Conservation (phyloP, 495 filamentous ascomycete species). For the Cercophora sp. region DNA sequence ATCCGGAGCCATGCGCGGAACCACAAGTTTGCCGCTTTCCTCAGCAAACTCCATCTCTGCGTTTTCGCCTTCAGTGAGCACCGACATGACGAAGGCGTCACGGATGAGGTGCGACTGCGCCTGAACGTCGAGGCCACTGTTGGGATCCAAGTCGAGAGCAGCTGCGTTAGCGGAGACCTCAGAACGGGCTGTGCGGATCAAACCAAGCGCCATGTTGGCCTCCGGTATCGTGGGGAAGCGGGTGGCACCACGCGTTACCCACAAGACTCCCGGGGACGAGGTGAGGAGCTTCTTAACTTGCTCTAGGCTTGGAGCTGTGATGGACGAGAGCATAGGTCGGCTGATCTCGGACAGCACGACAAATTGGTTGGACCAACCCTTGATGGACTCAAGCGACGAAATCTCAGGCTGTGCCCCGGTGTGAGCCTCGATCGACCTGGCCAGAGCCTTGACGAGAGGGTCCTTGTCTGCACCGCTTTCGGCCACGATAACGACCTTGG, state of each 20-base stretch:
- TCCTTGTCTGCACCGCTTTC: conserved; percentile 28
- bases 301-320: conserved; percentile 23
- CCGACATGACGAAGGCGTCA: conserved; percentile 26
- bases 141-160: conserved; percentile 33
- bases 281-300: conserved; percentile 38
- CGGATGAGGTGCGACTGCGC: conserved; percentile 26
- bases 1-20: conserved; percentile 38
- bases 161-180: conserved; percentile 30
- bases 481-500: conserved; percentile 37
- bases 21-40: conserved; percentile 29
- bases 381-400: conserved; percentile 26
- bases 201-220: conserved; percentile 34
- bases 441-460: conserved; percentile 34
- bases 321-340: conserved; percentile 24
- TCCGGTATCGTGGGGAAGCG: conserved; percentile 31
- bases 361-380: conserved; percentile 26
- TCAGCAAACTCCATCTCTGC: conserved; percentile 38
- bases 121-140: conserved; percentile 21
- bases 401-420: conserved; percentile 18
- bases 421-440: conserved; percentile 29
- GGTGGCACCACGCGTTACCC: conserved; percentile 40
- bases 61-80: conserved; percentile 18
- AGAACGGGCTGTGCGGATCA: conserved; percentile 38
- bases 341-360: conserved; percentile 30
- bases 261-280: conserved; percentile 31